Conservation (phyloP, 495 filamentous ascomycete species). For the Massariosphaeria phaeospora region DNA sequence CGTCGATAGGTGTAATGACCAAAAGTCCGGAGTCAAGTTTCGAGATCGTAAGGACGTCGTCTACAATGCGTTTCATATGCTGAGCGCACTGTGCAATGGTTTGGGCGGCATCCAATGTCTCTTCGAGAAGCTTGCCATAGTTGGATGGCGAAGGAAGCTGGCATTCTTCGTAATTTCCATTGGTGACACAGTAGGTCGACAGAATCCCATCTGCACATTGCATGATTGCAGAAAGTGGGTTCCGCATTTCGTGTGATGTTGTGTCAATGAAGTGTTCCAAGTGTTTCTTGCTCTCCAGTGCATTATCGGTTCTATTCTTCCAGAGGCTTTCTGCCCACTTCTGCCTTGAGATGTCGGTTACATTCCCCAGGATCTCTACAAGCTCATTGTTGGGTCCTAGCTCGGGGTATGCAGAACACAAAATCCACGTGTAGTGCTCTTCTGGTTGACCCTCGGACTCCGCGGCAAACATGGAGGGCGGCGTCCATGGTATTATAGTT, state of each 20-base stretch:
- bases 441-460: neutral
- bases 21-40: slow-evolving; percentile 35
- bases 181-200: neutral
- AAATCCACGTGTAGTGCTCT: slow-evolving; percentile 13
- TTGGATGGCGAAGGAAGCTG: neutral
- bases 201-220: slow-evolving; percentile 33
- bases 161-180: neutral
- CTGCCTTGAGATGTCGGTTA: slow-evolving; percentile 18
- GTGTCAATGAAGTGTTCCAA: slow-evolving; percentile 37
- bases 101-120: slow-evolving; percentile 19
- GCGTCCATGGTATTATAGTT: slow-evolving; percentile 2
- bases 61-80: slow-evolving; percentile 35
- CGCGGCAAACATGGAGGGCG: no score
- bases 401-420: slow-evolving; percentile 15
- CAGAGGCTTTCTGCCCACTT: slow-evolving; percentile 30
- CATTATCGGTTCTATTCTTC: slow-evolving; percentile 22
- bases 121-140: slow-evolving; percentile 6
- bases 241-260: slow-evolving; percentile 35
- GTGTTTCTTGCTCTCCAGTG: slow-evolving; percentile 27
- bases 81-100: slow-evolving; percentile 33
- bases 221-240: slow-evolving; percentile 35
- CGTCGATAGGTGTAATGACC: slow-evolving; percentile 27
- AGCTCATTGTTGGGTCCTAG: neutral
- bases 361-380: slow-evolving; percentile 4
- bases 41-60: slow-evolving; percentile 35